Evolutionary conservation across 192 early-diverging fungal genomes (phyloP).

Genomic region (Spinellus fusiger): DNA sequence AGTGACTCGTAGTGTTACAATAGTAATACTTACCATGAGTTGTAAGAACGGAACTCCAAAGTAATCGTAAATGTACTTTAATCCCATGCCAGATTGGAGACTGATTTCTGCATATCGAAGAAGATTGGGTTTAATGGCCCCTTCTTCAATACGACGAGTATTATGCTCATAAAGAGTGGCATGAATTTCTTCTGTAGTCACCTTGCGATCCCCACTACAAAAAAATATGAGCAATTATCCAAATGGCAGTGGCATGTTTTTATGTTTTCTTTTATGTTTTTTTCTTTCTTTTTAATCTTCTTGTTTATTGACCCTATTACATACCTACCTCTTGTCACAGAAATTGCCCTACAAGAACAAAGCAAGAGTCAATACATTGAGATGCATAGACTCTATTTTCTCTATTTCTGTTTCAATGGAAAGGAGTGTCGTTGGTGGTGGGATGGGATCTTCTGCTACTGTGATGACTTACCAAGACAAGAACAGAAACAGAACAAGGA

Average conservation of each 20-base stretch:
- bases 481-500: constrained; percentile 39
- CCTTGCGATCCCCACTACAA: constrained; percentile 20
- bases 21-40: constrained; percentile 37
- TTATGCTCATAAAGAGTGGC: constrained; percentile 31
- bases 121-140: constrained; percentile 39
- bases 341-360: constrained; percentile 23
- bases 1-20: background rate
- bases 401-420: background rate
- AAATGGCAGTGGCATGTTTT: background rate
- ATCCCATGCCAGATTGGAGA: constrained; percentile 44
- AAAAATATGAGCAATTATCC: background rate
- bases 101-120: constrained; percentile 49
- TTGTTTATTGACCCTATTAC: background rate
- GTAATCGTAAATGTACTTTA: constrained; percentile 48
- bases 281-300: background rate
- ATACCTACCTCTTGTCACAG: constrained; percentile 25
- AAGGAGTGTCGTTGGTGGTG: too few relatives aligned
- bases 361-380: background rate
- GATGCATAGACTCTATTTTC: background rate
- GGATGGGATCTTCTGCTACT: too few relatives aligned
- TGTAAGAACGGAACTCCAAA: constrained; percentile 53
- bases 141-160: constrained; percentile 28
- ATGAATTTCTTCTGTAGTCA: constrained; percentile 23
- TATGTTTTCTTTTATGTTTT: background rate
- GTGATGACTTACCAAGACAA: constrained; percentile 38